Base-by-base conservation (phyloP, 495 filamentous ascomycete genomes). In the Aspergillus asperescens region DNA sequence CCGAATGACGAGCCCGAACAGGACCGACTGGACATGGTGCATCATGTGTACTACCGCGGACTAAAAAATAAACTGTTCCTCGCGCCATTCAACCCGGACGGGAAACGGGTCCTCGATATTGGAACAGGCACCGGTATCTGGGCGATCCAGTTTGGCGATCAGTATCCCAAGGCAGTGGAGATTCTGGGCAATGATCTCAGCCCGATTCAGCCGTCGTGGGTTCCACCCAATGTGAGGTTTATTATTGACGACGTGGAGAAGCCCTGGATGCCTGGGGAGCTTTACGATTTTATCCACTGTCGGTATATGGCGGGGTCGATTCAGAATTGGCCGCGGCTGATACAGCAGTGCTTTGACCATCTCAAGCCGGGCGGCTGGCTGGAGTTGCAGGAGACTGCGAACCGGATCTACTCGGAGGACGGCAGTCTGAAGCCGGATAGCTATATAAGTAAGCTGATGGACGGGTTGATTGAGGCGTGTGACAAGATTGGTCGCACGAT, bases 201-300 rank as follows among this genome's bases (percentile, higher is more conserved):
- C 34, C 73, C 77, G 3, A 81, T 80, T 50, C 76, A 81, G 50
- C 75, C 74, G 10, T 52, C 57, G 28, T 76, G 65, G 52, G 59
- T 70, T 6, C 67, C 68, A 5, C 66, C 65, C 1, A 73, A 70
- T 38, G 38, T 68, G 15, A 12, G 34, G 8, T 70, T 72, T 37
- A 34, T 59, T 0, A 62, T 74, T n/a, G 69, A 71, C 25, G 69
- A 74, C 45, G 54, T 61, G 8, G 65, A 66, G 23, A 40, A 55
- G 18, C 51, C 62, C 6, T 72, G 66, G 70, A 67, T 66, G 35
- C 78, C 72, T 41, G 51, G 8, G 15, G 32, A 61, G 4, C 52
- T 56, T 1, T 72, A 72, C 43, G 66, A 70, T 25, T 67, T 64
- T 23, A 65, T 74, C 23, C 65, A 74, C 47, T 55, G 62, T 13